Base-by-base conservation (phyloP, 108 stramenopile genomes). In the Pelagomonas calceolata region DNA sequence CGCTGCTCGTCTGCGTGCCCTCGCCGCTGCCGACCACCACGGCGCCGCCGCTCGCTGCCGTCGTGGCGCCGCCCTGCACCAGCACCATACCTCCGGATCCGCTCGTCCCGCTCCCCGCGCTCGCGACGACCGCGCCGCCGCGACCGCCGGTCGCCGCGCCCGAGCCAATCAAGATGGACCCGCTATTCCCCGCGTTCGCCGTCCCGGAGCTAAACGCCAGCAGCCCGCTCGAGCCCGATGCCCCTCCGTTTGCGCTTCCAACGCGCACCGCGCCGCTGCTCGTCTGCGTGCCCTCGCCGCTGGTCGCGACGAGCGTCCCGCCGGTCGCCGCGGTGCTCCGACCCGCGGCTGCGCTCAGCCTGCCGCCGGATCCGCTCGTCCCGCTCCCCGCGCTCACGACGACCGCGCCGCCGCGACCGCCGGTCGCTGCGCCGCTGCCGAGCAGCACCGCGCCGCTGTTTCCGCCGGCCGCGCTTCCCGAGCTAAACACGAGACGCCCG, bases 381-480 rank as follows among this genome's bases (percentile, higher is more conserved):
- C 63, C 46, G 29, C 30, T 32, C n/a, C 73, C 73, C 9, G 65
- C 73, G 29, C 29, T 68, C 10, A 74, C 36, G 26, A 26, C 10
- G 36, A 74, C 34, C 1, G 10, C 12, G 1, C 73, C 73, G 1
- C 63, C 73, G 4, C 67, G n/a, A 26, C 73, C 73, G 9, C 31
- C 33, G 15, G 73, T 60, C 32, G 68, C 73, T 4, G 63, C 35
- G 5, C 73, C 73, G 1, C 26, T n/a, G 4, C 73, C 73, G 17
- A 74, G 18, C 16, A 18, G 65, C 9, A 74, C 0, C 66, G 67
- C 9, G 0, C 73, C 73, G 66, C 30, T 68, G 67, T 74, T 74
- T 34, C 73, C 73, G 3, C 30, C 33, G 12, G 10, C 68, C 29
- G 73, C 66, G 31, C 34, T 36, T 16, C 73, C 73, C 4, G 73